Percentiles rank a stretch among this genome's conserved stretches.
Conservation (phyloP, 768 basidiomycete genomes). For the Psilocybe sp. region DNA sequence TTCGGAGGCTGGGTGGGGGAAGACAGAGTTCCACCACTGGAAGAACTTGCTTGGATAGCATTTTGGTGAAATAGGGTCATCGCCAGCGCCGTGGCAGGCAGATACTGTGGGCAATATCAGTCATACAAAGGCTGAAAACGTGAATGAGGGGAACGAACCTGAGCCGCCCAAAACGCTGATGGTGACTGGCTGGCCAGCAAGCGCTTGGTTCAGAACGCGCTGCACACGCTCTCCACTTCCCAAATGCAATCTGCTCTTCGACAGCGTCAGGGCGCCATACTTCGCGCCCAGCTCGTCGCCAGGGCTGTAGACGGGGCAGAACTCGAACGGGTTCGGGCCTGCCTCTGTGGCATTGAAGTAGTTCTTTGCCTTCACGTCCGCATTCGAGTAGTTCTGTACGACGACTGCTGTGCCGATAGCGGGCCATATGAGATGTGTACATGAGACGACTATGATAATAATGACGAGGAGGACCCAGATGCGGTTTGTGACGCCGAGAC, state of each 20-base stretch:
- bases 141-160: conserved; percentile 39
- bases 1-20: conserved; percentile 96
- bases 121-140: conserved; percentile 7
- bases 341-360: conserved; percentile 68
- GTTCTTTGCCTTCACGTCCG: conserved; percentile 67
- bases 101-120: conserved; percentile 55
- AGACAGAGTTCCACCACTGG: conserved; percentile 96
- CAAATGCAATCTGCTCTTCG: conserved; percentile 71
- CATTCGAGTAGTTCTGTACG: conserved; percentile 35
- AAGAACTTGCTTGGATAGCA: conserved; percentile 97
- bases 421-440: conserved; percentile 57
- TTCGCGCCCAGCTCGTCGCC: conserved; percentile 76
- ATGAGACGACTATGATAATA: conserved; percentile 50
- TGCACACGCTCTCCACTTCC: conserved; percentile 85
- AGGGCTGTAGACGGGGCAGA: conserved; percentile 87
- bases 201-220: conserved; percentile 76
- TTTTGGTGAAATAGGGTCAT: conserved; percentile 77
- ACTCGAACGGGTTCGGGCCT: conserved; percentile 76
- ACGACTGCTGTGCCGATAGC: conserved; percentile 23
- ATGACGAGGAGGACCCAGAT: conserved; percentile 62
- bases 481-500: conserved; percentile 61
- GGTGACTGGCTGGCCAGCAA: conserved; percentile 83
- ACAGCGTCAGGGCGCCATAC: conserved; percentile 73
- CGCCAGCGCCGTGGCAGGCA: conserved; percentile 90
- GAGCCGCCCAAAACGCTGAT: conserved; percentile 91